Conservation (phyloP, 2,329 filamentous ascomycete genomes). For the Dryadomyces quercivorus region DNA sequence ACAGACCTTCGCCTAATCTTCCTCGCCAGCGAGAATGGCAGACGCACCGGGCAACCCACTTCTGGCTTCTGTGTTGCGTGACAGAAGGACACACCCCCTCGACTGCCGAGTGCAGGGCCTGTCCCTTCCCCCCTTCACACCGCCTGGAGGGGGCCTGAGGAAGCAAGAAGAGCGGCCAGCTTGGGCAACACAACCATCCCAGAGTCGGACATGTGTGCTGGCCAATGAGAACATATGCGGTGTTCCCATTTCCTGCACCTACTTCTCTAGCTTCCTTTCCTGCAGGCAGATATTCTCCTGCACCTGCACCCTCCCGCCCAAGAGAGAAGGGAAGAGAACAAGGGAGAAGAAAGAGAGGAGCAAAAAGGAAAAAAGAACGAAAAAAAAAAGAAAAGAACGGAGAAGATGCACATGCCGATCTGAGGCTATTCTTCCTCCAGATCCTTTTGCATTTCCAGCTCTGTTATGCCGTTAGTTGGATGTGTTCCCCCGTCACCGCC, state of each 20-base stretch:
- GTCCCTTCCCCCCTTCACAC: neutral
- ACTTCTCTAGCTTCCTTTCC: neutral
- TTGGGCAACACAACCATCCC: neutral
- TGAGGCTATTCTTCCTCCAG: slow-evolving; percentile 11
- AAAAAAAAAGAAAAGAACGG: neutral
- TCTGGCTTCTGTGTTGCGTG: neutral
- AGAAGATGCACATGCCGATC: no score
- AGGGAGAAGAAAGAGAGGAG: no score
- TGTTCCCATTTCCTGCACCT: neutral
- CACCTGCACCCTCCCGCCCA: no score
- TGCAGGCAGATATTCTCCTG: neutral
- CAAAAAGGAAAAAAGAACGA: neutral
- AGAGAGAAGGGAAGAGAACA: neutral
- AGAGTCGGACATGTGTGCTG: neutral
- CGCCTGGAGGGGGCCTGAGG: neutral
- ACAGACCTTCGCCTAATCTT: neutral
- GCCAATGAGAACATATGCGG: neutral
- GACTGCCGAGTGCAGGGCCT: neutral
- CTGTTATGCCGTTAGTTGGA: slow-evolving; percentile 5
- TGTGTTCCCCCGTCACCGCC: neutral
- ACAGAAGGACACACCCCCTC: neutral
- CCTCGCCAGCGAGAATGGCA: neutral
- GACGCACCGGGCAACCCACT: no score
- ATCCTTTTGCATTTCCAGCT: slow-evolving; percentile 13
- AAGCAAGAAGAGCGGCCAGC: no score